Percentiles rank a stretch among this genome's conserved stretches.
These are phyloP conservation scores for Bipolaris bicolor DNA, from an alignment of 2,329 filamentous ascomycete species.

Conservation along the genomic window DNA sequence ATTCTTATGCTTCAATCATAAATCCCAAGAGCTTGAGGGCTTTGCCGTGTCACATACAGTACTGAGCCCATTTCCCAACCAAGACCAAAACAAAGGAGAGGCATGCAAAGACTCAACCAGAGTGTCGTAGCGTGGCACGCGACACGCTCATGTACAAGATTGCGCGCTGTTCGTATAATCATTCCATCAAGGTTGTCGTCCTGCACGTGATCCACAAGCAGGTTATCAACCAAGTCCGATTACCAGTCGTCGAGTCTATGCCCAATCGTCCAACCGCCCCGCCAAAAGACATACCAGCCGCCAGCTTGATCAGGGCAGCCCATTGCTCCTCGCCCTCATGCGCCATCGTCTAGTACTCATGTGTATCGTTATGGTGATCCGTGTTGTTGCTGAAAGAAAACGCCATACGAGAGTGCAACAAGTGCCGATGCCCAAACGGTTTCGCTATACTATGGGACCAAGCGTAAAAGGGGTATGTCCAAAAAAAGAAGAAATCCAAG, in stretches of 20 bases:
- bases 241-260: conserved; percentile 34
- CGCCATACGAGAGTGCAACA: conserved; percentile 32
- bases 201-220: conserved; percentile 26
- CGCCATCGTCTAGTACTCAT: conserved; percentile 33
- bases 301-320: conserved; percentile 7
- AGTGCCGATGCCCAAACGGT: conserved; percentile 31
- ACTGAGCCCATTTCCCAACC: neutral
- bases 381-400: conserved; percentile 26
- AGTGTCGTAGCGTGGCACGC: conserved; percentile 26
- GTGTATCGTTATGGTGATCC: conserved; percentile 27
- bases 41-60: neutral
- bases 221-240: conserved; percentile 15
- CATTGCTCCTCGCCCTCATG: conserved; percentile 12
- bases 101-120: neutral
- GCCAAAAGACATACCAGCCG: conserved; percentile 16
- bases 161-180: conserved; percentile 34
- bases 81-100: neutral
- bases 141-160: conserved; percentile 32
- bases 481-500: conserved; percentile 27
- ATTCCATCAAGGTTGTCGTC: conserved; percentile 26
- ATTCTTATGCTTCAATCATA: neutral
- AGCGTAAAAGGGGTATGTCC: conserved; percentile 47
- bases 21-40: neutral
- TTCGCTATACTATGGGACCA: conserved; percentile 46
- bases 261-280: conserved; percentile 18